Evolutionary conservation across 73 alveolate species (phyloP).

Genomic region (Tetrahymena borealis): DNA sequence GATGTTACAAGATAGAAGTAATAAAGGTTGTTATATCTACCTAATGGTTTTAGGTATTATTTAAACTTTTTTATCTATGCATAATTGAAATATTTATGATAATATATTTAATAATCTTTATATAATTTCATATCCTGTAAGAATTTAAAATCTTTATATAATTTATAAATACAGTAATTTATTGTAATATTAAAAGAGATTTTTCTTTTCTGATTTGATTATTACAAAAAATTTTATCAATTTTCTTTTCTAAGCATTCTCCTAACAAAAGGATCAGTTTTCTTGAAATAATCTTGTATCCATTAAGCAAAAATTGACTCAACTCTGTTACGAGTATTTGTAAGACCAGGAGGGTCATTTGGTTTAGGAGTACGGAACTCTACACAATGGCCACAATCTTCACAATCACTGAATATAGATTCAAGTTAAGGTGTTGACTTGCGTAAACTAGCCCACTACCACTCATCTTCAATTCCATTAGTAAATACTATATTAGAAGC

Average conservation of each 20-base stretch:
- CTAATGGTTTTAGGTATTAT: no score
- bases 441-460: constrained; percentile 47
- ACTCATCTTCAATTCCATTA: constrained; percentile 61
- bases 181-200: no score
- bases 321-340: not conserved
- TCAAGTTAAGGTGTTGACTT: not conserved
- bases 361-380: constrained; percentile 42
- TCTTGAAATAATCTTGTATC: not conserved
- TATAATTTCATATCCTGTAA: no score
- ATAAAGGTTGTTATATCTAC: no score
- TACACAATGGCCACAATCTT: constrained; percentile 54
- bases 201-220: no score
- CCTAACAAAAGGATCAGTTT: not conserved
- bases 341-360: constrained; percentile 11
- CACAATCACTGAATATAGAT: constrained; percentile 30
- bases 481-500: constrained; percentile 45
- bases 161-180: no score
- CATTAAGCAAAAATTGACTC: not conserved
- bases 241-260: not conserved
- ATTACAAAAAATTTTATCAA: no score
- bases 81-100: no score
- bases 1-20: no score
- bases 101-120: no score
- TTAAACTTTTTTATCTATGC: no score
- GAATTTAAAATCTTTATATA: no score